phyloP scores from a whole-genome alignment of 495 filamentous ascomycete species.

The Penicillium flavigenum region DNA sequence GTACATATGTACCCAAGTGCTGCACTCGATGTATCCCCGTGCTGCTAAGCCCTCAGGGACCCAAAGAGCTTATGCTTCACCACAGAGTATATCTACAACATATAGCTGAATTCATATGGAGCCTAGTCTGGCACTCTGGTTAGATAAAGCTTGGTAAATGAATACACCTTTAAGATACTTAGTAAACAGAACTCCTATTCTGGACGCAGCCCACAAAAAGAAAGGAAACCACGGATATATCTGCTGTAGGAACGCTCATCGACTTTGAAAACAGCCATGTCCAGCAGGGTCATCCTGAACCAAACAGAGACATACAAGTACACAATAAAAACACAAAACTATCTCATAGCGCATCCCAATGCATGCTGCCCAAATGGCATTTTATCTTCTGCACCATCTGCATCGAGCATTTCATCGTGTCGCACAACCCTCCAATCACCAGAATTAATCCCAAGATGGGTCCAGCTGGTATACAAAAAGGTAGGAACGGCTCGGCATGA shows the following conservation, averaged over 20 bases:
- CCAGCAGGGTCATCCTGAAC: slow-evolving; percentile 10
- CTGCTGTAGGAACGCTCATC: slow-evolving; percentile 14
- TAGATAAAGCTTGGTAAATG: neutral
- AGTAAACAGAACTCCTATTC: slow-evolving; percentile 1
- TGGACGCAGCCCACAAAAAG: slow-evolving; percentile 11
- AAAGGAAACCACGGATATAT: slow-evolving; percentile 18
- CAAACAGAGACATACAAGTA: slow-evolving; percentile 29
- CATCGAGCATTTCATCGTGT: slow-evolving; percentile 30
- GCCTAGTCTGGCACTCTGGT: neutral
- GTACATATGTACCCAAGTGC: neutral
- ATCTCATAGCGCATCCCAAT: slow-evolving; percentile 33
- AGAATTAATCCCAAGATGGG: slow-evolving; percentile 4
- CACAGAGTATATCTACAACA: neutral
- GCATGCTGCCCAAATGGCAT: slow-evolving; percentile 18
- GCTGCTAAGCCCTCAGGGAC: neutral
- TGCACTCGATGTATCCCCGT: neutral
- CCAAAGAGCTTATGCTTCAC: neutral
- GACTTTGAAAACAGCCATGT: slow-evolving; percentile 12
- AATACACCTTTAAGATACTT: neutral
- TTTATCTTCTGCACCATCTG: slow-evolving; percentile 15
- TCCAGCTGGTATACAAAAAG: slow-evolving; percentile 1
- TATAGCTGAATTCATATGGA: neutral
- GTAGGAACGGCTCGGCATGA: slow-evolving; percentile 3
- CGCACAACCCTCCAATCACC: slow-evolving; percentile 7
- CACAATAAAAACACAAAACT: slow-evolving; percentile 23